These are phyloP conservation scores for Xanthoceras sorbifolium DNA, from an alignment of 345 rosid genomes.

Conservation along the genomic window DNA sequence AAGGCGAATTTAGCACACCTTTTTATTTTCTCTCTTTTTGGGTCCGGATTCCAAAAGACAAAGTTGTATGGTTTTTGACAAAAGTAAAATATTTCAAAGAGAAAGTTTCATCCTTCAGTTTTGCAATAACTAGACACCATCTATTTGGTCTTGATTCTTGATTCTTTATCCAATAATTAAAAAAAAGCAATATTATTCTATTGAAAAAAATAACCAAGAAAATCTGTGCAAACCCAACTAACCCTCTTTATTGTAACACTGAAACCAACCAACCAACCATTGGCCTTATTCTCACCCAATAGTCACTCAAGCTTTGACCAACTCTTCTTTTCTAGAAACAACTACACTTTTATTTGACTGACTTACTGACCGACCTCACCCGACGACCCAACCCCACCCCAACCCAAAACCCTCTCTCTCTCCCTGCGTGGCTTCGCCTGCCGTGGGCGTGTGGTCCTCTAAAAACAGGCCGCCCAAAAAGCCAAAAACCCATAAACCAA, in stretches of 20 bases:
- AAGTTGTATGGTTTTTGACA: not conserved
- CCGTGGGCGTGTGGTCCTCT: conserved; percentile 21
- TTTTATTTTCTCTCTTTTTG: not conserved
- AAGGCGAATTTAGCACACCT: not conserved
- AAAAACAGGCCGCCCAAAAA: not conserved
- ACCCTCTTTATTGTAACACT: no score
- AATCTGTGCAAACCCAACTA: not conserved
- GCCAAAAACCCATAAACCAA: not conserved
- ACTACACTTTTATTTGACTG: not conserved
- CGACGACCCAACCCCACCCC: not conserved
- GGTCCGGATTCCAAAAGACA: not conserved
- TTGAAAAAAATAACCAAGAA: not conserved
- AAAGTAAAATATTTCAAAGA: no score
- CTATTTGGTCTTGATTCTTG: not conserved
- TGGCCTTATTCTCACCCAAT: not conserved
- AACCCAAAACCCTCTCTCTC: no score
- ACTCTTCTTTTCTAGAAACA: not conserved
- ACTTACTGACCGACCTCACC: not conserved
- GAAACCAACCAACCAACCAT: not conserved
- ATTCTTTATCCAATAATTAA: not conserved
- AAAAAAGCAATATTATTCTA: no score
- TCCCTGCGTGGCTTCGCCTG: not conserved
- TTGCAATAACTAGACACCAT: not conserved
- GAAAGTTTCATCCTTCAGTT: not conserved
- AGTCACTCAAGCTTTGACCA: not conserved